A percentile compares a stretch with the other conserved stretches of the same genome.
Conservation (phyloP, 169 alveolate genomes). For the Plasmodium yoelii region DNA sequence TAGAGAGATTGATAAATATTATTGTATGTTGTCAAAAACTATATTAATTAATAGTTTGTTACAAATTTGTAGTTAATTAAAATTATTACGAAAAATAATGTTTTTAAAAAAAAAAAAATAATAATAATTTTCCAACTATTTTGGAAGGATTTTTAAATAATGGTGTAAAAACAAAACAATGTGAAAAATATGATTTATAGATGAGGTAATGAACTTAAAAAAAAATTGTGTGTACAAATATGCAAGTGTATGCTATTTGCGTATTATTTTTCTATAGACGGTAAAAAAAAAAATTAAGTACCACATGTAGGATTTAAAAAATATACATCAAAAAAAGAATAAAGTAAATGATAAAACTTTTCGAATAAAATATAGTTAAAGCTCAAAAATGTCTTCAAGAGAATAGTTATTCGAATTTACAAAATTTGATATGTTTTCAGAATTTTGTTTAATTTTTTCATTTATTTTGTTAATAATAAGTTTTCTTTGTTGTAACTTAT, state of each 20-base stretch:
- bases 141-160: background rate
- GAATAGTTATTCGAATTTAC: constrained; percentile 34
- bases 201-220: background rate
- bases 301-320: no score
- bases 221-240: background rate
- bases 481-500: constrained; percentile 52
- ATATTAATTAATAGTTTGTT: no score
- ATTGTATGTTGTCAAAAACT: no score
- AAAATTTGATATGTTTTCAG: constrained; percentile 16
- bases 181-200: background rate
- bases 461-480: constrained; percentile 64
- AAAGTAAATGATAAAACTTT: background rate
- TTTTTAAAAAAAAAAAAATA: background rate
- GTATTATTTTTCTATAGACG: no score
- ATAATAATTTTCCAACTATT: background rate
- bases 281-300: no score
- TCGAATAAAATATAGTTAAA: background rate
- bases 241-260: background rate
- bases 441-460: constrained; percentile 48
- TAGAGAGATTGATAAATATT: no score
- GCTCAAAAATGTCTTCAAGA: constrained; percentile 58
- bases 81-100: background rate
- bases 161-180: background rate
- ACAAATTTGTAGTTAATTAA: constrained; percentile 2
- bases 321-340: background rate